Evolutionary conservation across 306 rosid species (phyloP), one percentile per base, ranked within the genome.

Genomic region (Prunus davidiana): DNA sequence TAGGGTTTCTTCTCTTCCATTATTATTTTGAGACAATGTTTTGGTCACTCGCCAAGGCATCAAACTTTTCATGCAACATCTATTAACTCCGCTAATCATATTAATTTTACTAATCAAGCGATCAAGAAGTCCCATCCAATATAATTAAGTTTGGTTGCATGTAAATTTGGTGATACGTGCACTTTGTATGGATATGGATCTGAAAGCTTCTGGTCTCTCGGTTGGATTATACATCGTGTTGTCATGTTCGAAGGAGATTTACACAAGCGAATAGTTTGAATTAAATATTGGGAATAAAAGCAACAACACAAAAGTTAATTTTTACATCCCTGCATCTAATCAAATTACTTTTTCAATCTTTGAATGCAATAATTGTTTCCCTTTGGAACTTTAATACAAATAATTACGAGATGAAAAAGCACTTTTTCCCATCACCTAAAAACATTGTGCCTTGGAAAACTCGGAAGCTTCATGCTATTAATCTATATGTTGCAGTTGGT

Each of bases 21-120:
- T 84, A 84, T 86, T 84, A 64, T 54, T 68, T 55, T 20, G 51
- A 13, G 5, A 58, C 72, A 83, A 77, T 80, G 76, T 65, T 78
- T 60, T 16, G 46, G 25, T 75, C 24, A 79, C 85, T 69, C 56
- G 22, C 41, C 46, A 63, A 52, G 30, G 66, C 71, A 80, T 43
- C 67, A 75, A 81, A 79, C 43, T 60, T 54, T 71, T 27, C 78
- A 52, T 81, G 80, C 80, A 46, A 73, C 78, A 27, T 30, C 41
- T 18, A 28, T 38, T 38, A 38, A 38, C 9, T 9, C 2, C 43
- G 8, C 5, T 38, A 38, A 66, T 64, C 4, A 1, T 8, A 20
- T 57, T n/a, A 20, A 0, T 3, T 57, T 57, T 2, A 57, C 9
- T 54, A 54, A 52, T 34, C 6, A 34, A 34, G 41, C 41, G 41